These are phyloP conservation scores for Ottelia alismoides DNA, from an alignment of 106 monocot species.

Conservation along the genomic window DNA sequence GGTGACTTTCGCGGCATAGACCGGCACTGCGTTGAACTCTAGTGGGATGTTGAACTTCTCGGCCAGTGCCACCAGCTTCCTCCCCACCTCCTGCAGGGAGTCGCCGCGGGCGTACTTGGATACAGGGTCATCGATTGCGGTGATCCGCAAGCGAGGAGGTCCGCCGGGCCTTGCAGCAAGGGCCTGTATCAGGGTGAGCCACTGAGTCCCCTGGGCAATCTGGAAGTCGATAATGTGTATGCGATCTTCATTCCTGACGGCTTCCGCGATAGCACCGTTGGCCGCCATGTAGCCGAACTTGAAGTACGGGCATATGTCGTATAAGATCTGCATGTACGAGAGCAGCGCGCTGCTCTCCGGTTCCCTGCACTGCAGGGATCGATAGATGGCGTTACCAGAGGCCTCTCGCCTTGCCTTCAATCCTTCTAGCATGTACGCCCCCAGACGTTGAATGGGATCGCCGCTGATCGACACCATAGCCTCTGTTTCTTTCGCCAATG, in stretches of 20 bases:
- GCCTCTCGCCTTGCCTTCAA: conserved; percentile 52
- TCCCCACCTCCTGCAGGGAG: conserved; percentile 30
- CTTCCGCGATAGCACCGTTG: conserved; percentile 90
- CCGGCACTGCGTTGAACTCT: conserved; percentile 42
- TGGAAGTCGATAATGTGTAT: conserved; percentile 92
- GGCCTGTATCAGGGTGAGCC: conserved; percentile 83
- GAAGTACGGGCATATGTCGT: conserved; percentile 85
- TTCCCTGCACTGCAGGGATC: conserved; percentile 30
- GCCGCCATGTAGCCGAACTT: conserved; percentile 95
- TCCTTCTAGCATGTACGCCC: conserved; percentile 76
- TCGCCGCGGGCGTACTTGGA: conserved; percentile 57
- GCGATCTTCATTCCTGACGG: conserved; percentile 49
- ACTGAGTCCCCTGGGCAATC: conserved; percentile 81
- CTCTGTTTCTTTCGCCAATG: conserved; percentile 24
- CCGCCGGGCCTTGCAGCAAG: conserved; percentile 73
- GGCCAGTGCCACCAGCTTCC: conserved; percentile 39
- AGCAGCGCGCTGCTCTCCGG: conserved; percentile 62
- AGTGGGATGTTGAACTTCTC: conserved; percentile 60
- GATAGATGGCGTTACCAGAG: conserved; percentile 68
- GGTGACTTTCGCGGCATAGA: conserved; percentile 29
- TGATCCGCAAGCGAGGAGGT: conserved; percentile 70
- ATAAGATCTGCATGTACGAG: conserved; percentile 59
- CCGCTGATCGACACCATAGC: conserved; percentile 40
- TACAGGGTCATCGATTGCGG: conserved; percentile 66
- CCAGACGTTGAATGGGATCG: conserved; percentile 61